These are phyloP conservation scores for Candida neerlandica DNA, from an alignment of 1,139 yeast species.

Conservation along the genomic window DNA sequence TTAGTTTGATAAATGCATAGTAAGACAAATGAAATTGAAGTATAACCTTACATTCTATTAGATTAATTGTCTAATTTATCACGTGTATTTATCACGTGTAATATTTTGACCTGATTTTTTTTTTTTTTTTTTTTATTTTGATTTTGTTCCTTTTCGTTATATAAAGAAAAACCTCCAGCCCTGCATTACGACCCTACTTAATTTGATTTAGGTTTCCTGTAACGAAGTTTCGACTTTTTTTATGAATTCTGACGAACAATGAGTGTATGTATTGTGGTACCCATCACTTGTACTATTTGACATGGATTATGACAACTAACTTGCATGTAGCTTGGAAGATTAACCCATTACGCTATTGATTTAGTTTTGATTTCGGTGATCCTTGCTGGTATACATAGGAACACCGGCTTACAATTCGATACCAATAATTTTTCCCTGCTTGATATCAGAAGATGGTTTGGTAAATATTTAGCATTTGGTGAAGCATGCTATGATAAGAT, in stretches of 20 bases:
- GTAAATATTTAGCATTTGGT: slow-evolving; percentile 55
- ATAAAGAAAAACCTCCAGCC: not conserved
- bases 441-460: slow-evolving; percentile 58
- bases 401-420: slow-evolving; percentile 60
- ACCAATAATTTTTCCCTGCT: slow-evolving; percentile 48
- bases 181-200: not conserved
- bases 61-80: no score
- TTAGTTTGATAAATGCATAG: not conserved
- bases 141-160: no score
- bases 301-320: not conserved
- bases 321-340: slow-evolving; percentile 45
- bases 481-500: slow-evolving; percentile 53
- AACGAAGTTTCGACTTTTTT: no score
- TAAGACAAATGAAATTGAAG: not conserved
- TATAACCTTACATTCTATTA: no score
- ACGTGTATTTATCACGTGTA: not conserved
- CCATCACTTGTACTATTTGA: no score
- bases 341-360: slow-evolving; percentile 60
- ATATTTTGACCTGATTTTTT: no score
- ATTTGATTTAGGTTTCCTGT: no score
- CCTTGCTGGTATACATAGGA: slow-evolving; percentile 65
- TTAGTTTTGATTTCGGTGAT: slow-evolving; percentile 61
- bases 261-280: not conserved
- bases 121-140: no score
- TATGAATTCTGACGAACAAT: not conserved